Evolutionary conservation across 495 filamentous ascomycete genomes (phyloP), one percentile per base, ranked within the genome.

Genomic region (Penicillium silybi): DNA sequence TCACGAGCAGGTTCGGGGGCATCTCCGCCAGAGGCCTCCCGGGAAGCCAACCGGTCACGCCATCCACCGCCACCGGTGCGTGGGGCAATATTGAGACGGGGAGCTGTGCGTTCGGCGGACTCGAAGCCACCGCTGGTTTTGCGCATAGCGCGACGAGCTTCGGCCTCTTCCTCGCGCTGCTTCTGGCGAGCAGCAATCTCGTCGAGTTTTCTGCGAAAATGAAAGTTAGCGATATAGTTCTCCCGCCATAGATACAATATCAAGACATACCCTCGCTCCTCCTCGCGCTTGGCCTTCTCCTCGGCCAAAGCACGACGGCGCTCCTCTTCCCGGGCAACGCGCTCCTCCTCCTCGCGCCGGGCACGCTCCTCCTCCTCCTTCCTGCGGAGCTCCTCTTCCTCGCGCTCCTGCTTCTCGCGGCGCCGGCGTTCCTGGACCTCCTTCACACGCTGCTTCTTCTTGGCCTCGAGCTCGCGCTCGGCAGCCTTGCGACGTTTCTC

Each of bases 401-500:
- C 90, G 39, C 78, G 81, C 75, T 95, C 90, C 23, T 81, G 77
- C 70, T 81, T 86, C 80, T 92, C 89, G 52, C 84, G 83, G 43
- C 71, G 73, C 27, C 72, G 85, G 56, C 80, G 80, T 61, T 96
- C 92, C 50, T 75, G 77, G 58, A 87, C 82, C 61, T 96, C 92
- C 80, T 88, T 90, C 65, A 86, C 79, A 56, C 93, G 87, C 55
- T 85, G 80, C 46, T 85, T 85, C 74, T 96, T 92, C 74, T 92
- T 89, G 69, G 83, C 84, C 75, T 96, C 85, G 45, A 95, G 81
- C 59, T 97, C 92, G 45, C 83, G 83, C 76, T 96, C 88, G 26
- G 93, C 93, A 59, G 86, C 83, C 71, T 85, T 89, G 64, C 88
- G 85, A 44, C 92, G 84, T 75, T 87, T 90, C 79, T 97, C 95